Evolutionary conservation across 306 rosid genomes (phyloP).

Genomic region (Prosopis cineraria): DNA sequence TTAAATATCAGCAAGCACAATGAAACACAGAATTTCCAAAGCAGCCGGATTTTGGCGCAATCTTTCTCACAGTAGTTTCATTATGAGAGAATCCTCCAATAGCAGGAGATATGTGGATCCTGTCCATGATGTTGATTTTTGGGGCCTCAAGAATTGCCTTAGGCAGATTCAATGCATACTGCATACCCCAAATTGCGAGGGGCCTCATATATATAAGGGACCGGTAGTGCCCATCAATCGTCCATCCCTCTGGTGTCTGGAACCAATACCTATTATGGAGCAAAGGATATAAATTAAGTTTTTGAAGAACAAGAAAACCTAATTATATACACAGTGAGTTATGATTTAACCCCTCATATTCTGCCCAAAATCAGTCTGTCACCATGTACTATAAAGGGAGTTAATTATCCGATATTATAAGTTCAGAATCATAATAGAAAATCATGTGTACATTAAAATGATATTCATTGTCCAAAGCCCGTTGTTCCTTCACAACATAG

Average conservation of each 20-base stretch:
- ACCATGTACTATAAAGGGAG: background rate
- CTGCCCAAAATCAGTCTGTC: background rate
- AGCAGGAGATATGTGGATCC: slow-evolving; percentile 74
- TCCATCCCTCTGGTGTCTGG: slow-evolving; percentile 96
- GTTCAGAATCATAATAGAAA: background rate
- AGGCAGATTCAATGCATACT: slow-evolving; percentile 72
- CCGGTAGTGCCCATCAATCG: slow-evolving; percentile 86
- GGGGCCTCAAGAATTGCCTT: slow-evolving; percentile 97
- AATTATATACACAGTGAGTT: background rate
- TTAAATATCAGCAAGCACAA: slow-evolving; percentile 71
- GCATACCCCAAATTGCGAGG: slow-evolving; percentile 94
- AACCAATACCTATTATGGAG: slow-evolving; percentile 69
- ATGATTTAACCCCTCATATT: background rate
- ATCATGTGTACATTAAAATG: background rate
- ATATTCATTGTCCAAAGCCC: background rate
- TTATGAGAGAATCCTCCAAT: slow-evolving; percentile 52
- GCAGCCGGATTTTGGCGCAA: slow-evolving; percentile 71
- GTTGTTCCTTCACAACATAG: background rate
- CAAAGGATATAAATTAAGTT: slow-evolving; percentile 17
- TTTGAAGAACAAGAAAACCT: background rate
- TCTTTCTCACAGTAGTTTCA: slow-evolving; percentile 77
- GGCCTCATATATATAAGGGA: slow-evolving; percentile 97
- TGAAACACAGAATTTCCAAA: slow-evolving; percentile 74
- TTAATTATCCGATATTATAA: background rate
- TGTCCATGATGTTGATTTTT: slow-evolving; percentile 82